phyloP scores from a whole-genome alignment of 768 basidiomycete species.

The Sporobolomyces pararoseus region DNA sequence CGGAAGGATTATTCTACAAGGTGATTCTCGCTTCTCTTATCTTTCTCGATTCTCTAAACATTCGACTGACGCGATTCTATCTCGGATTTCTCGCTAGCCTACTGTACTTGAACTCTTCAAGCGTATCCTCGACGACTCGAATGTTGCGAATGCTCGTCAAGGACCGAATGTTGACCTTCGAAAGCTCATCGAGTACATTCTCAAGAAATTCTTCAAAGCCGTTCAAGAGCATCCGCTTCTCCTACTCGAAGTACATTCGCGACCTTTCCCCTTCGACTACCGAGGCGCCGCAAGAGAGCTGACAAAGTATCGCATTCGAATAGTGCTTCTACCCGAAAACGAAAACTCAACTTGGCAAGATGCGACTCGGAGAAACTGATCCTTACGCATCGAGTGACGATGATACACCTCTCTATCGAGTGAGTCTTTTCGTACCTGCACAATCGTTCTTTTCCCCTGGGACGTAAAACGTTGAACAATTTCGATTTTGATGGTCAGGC shows the following conservation, averaged over 20 bases:
- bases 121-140: conserved; percentile 73
- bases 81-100: conserved; percentile 56
- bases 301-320: background rate
- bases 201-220: conserved; percentile 91
- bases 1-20: conserved; percentile 93
- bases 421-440: background rate
- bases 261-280: background rate
- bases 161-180: conserved; percentile 78
- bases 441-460: conserved; percentile 32
- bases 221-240: conserved; percentile 78
- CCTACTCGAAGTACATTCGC: conserved; percentile 70
- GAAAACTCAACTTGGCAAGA: conserved; percentile 77
- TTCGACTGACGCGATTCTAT: no score
- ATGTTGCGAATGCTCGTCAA: conserved; percentile 66
- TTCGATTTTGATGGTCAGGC: no score
- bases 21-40: conserved; percentile 53
- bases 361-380: conserved; percentile 30
- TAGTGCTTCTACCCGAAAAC: conserved; percentile 89
- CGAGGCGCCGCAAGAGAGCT: background rate
- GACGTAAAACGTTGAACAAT: no score
- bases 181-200: conserved; percentile 74
- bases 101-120: conserved; percentile 86
- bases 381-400: conserved; percentile 43
- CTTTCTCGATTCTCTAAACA: conserved; percentile 16
- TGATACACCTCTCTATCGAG: conserved; percentile 29